Conservation (phyloP, 2,329 filamentous ascomycete genomes). For the Microthyrium microscopicum region DNA sequence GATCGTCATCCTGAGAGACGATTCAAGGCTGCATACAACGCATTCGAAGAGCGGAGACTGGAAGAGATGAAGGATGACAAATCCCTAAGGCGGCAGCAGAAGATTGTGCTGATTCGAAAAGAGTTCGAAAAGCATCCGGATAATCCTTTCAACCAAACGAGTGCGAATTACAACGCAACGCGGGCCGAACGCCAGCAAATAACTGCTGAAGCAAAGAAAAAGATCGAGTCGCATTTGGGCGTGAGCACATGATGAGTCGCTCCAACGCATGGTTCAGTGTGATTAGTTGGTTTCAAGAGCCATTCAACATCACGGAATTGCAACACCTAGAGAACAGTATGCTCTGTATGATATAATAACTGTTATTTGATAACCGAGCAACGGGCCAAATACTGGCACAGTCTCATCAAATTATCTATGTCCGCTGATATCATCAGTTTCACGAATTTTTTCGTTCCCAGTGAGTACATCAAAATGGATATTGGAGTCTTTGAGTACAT, state of each 20-base stretch:
- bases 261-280: background rate
- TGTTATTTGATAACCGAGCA: no score
- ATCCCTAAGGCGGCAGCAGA: constrained; percentile 67
- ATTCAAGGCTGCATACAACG: constrained; percentile 70
- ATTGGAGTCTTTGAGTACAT: no score
- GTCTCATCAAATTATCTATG: no score
- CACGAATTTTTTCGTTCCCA: no score
- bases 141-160: constrained; percentile 86
- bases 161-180: constrained; percentile 57
- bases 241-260: no score
- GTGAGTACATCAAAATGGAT: no score
- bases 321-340: no score
- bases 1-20: constrained; percentile 80
- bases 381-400: no score
- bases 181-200: constrained; percentile 59
- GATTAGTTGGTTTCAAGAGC: background rate
- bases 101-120: constrained; percentile 67
- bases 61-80: constrained; percentile 76
- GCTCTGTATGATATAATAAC: no score
- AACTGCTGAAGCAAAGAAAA: constrained; percentile 48
- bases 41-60: constrained; percentile 65
- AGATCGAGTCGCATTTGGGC: constrained; percentile 59
- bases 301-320: no score
- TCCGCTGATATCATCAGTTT: no score
- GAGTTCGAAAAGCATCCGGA: constrained; percentile 92